Conservation (phyloP, 192 early-diverging fungal genomes). For the Entomortierella parvispora region DNA sequence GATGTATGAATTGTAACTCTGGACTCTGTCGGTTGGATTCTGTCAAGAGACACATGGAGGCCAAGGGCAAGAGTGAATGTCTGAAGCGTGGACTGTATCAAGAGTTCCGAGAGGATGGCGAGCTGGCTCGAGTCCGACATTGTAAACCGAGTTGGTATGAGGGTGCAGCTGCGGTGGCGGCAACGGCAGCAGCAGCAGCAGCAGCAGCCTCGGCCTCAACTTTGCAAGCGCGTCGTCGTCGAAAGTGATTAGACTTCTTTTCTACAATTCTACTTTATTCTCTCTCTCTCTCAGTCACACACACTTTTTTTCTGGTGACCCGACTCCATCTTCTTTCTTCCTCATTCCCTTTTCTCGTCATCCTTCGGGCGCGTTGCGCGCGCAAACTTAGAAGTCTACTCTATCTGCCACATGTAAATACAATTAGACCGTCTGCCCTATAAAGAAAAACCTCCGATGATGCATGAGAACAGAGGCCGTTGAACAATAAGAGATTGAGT, state of each 20-base stretch:
- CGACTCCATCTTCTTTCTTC: neutral
- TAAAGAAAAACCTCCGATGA: too few relatives aligned
- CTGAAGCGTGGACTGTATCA: slow-evolving; percentile 27
- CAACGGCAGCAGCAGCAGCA: slow-evolving; percentile 5
- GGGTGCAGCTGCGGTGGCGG: slow-evolving; percentile 18
- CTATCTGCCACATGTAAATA: too few relatives aligned
- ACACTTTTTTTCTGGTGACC: slow-evolving; percentile 1
- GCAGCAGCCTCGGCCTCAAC: too few relatives aligned
- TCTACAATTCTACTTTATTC: neutral
- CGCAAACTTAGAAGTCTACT: too few relatives aligned
- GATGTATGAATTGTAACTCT: slow-evolving; percentile 36
- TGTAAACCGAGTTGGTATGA: slow-evolving; percentile 48
- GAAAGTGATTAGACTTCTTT: too few relatives aligned
- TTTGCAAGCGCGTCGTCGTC: too few relatives aligned
- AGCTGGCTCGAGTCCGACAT: slow-evolving; percentile 2
- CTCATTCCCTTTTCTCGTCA: neutral
- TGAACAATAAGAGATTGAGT: too few relatives aligned
- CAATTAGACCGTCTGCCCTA: too few relatives aligned
- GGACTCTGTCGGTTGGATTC: slow-evolving; percentile 45
- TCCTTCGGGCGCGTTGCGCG: too few relatives aligned
- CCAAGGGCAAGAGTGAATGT: slow-evolving; percentile 47
- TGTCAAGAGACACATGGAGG: slow-evolving; percentile 50
- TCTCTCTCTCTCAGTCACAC: neutral
- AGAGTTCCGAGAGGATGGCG: slow-evolving; percentile 31
- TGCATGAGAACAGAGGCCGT: too few relatives aligned